These are phyloP conservation scores for Chlorokybus atmophyticus DNA, from an alignment of 139 green algal genomes.

Conservation along the genomic window DNA sequence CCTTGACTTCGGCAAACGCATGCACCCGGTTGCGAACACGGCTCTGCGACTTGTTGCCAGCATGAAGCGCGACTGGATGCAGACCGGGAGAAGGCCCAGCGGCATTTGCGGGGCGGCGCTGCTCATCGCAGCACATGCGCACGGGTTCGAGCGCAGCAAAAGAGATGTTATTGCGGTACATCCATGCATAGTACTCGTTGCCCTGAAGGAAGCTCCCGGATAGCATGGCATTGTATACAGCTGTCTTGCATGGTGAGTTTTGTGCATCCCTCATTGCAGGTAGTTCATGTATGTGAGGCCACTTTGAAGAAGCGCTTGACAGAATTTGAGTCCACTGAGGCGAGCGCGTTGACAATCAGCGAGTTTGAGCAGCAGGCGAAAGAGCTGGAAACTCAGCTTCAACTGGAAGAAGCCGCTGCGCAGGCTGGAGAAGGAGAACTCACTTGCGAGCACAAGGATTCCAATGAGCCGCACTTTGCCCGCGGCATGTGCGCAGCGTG, in stretches of 20 bases:
- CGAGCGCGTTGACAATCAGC: slow-evolving; percentile 39
- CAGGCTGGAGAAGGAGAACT: too few relatives aligned
- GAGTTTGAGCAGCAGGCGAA: slow-evolving; percentile 25
- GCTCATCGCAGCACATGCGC: slow-evolving; percentile 81
- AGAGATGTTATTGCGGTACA: too few relatives aligned
- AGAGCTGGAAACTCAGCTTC: slow-evolving; percentile 27
- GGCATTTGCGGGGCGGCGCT: slow-evolving; percentile 91
- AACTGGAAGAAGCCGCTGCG: too few relatives aligned
- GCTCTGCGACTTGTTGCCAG: slow-evolving; percentile 68
- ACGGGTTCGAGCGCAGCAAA: slow-evolving; percentile 67
- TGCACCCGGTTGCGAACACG: slow-evolving; percentile 57
- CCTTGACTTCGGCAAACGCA: slow-evolving; percentile 27
- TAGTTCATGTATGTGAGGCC: slow-evolving; percentile 81
- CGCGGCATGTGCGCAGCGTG: too few relatives aligned
- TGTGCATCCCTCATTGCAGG: too few relatives aligned
- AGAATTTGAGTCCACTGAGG: slow-evolving; percentile 61
- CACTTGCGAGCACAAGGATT: too few relatives aligned
- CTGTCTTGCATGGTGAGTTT: too few relatives aligned
- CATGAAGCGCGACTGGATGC: slow-evolving; percentile 99
- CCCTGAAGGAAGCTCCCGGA: too few relatives aligned
- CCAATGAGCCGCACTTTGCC: too few relatives aligned
- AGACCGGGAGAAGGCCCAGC: slow-evolving; percentile 66
- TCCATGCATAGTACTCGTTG: too few relatives aligned
- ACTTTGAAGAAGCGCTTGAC: slow-evolving; percentile 70
- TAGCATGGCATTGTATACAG: too few relatives aligned